Evolutionary conservation across 2,329 filamentous ascomycete species (phyloP), one percentile per base, ranked within the genome.

Genomic region (Tricladium varicosporioides): DNA sequence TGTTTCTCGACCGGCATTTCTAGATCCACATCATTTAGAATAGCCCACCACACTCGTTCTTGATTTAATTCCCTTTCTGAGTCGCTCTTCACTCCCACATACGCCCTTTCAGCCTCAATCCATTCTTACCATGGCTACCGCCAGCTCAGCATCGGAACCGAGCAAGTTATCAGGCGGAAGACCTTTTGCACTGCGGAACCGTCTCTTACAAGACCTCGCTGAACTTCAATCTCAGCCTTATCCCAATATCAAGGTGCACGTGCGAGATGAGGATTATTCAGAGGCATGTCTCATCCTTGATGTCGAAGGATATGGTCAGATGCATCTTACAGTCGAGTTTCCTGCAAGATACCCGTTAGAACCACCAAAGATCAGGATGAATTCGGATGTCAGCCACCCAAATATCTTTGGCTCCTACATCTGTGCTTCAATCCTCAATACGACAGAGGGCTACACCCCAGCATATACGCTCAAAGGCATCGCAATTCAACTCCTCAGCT

Each of bases 381-480:
- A 80, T 60, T 75, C 74, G 2, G 13, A 52, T 0, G 65, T 80
- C 13, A n/a, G 49, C 0, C 77, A 80, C 53, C 77, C 77, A 1
- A 80, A 81, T 52, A 71, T 80, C n/a, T 75, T 66, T 50, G 67
- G 67, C 3, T 9, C 33, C 10, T 78, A 74, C 58, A 78, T 80
- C 31, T 81, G 78, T 60, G 76, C 77, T 1, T 74, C 71, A 0
- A 79, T 80, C 2, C 70, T 80, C 32, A 75, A 75, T 57, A 73
- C 64, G 0, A 53, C 32, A 1, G 72, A 76, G 15, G 76, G 71
- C 1, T 79, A 77, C 62, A 80, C 78, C 0, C 74, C 77, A 1
- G 78, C 78, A 0, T 80, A 81, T 57, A 80, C 77, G 0, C 69
- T 81, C 19, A 79, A 78, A 54, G 73, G 71, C 2, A 74, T 81